Evolutionary conservation across 192 early-diverging fungal genomes (phyloP).

Genomic region (Phlyctochytrium arcticum): DNA sequence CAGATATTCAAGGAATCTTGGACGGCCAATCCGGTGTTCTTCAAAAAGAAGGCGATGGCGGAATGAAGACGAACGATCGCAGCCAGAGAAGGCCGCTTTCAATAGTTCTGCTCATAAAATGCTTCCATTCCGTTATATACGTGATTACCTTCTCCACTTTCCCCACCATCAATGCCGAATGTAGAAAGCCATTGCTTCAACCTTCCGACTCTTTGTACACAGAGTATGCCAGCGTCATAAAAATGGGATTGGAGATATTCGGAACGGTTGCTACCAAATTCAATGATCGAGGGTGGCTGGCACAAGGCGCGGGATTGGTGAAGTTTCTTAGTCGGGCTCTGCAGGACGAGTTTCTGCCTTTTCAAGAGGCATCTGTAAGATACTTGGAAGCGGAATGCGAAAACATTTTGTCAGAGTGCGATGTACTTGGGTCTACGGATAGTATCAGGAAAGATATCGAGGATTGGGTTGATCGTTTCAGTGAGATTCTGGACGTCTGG

Average conservation of each 20-base stretch:
- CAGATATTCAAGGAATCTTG: slow-evolving; percentile 42
- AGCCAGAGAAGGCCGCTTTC: too few relatives aligned
- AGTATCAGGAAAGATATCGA: slow-evolving; percentile 6
- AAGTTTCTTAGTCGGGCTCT: slow-evolving; percentile 29
- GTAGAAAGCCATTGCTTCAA: not conserved
- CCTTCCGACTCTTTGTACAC: not conserved
- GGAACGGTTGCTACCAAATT: slow-evolving; percentile 15
- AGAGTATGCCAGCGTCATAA: not conserved
- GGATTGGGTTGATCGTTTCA: slow-evolving; percentile 17
- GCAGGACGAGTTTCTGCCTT: slow-evolving; percentile 6
- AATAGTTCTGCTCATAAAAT: too few relatives aligned
- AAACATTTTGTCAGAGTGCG: too few relatives aligned
- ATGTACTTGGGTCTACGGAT: not conserved
- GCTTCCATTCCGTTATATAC: slow-evolving; percentile 20
- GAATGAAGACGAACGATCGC: too few relatives aligned
- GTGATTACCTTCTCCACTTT: slow-evolving; percentile 28
- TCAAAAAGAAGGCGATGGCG: too few relatives aligned
- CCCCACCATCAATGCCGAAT: slow-evolving; percentile 25
- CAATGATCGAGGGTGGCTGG: slow-evolving; percentile 33
- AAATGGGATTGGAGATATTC: slow-evolving; percentile 33
- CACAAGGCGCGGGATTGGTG: slow-evolving; percentile 42
- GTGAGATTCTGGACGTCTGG: too few relatives aligned
- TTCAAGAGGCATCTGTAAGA: slow-evolving; percentile 15
- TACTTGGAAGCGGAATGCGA: slow-evolving; percentile 17
- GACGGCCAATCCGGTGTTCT: slow-evolving; percentile 8